These are phyloP conservation scores for Heritiera littoralis DNA, from an alignment of 345 rosid genomes.

Conservation along the genomic window DNA sequence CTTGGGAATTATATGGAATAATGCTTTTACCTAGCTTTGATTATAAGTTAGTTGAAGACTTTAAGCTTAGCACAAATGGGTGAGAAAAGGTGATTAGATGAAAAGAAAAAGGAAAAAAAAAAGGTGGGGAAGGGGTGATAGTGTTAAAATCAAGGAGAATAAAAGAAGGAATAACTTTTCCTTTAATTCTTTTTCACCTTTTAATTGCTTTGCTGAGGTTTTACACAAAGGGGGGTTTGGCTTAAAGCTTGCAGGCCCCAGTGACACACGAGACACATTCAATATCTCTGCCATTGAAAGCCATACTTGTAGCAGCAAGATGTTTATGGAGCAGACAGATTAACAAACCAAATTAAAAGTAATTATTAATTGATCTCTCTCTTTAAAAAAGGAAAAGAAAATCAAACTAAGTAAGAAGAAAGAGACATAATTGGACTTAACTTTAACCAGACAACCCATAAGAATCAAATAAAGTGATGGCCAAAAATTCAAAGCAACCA, in stretches of 20 bases:
- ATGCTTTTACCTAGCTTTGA: constrained; percentile 16
- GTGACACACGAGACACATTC: neutral
- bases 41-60: constrained; percentile 20
- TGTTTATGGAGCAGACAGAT: constrained; percentile 21
- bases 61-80: constrained; percentile 23
- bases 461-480: constrained; percentile 24
- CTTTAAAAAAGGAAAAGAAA: neutral
- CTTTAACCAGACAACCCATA: constrained; percentile 22
- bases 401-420: neutral
- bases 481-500: constrained; percentile 10
- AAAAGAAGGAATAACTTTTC: constrained; percentile 37
- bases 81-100: constrained; percentile 30
- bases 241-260: constrained; percentile 20
- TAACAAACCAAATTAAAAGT: constrained; percentile 11
- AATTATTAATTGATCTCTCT: neutral
- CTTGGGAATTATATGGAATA: constrained; percentile 13
- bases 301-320: neutral
- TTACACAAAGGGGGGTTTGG: constrained; percentile 24
- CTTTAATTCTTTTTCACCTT: constrained; percentile 28
- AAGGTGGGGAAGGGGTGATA: neutral
- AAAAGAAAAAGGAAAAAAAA: constrained; percentile 15
- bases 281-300: constrained; percentile 7
- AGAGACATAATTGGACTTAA: constrained; percentile 16
- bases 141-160: constrained; percentile 30
- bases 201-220: constrained; percentile 33